Evolutionary conservation across 2,329 filamentous ascomycete genomes (phyloP), one percentile per base, ranked within the genome.

Genomic region (Fusarium sp.): DNA sequence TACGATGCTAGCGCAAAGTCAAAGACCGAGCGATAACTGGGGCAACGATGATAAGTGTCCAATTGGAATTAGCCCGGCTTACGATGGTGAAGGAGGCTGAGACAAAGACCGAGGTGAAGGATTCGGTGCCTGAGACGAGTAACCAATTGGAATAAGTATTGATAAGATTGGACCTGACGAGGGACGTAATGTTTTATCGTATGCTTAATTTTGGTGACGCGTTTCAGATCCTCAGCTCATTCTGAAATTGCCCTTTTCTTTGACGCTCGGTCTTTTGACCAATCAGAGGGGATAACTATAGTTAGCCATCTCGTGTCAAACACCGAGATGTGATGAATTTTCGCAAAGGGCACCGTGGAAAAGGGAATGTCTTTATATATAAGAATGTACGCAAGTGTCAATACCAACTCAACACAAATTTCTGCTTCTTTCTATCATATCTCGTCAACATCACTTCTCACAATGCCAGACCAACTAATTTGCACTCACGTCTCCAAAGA

Each of bases 1-100:
- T 30, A 24, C 7, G 1, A 26, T 48, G 1, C 20, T 68, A 68
- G 54, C 53, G 30, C 12, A 22, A 28, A 68, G 9, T 30, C 32
- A 69, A 69, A 69, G 66, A 69, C 64, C 56, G 64, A 69, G 48
- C 4, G 39, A 39, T 11, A 9, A 55, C 5, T 45, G 66, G 64
- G 42, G 3, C 42, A 6, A 2, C 2, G 1, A 0, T 1, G 5
- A 9, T 0, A 3, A 2, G 2, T 3, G 3, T 1, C 42, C 48
- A 66, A 47, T 66, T 9, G 11, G 9, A 7, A 11, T 36, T 26
- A 17, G 6, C 22, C 48, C 42, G 26, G 38, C 56, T 68, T 45
- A 68, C 65, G 45, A 32, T 7, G n/a, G 1, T 51, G 8, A 20
- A 14, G 5, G 39, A 36, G 63, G 48, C 60, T 65, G 22, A 50